Evolutionary conservation across 2,329 filamentous ascomycete species (phyloP).

Genomic region (Microdochium paspali): DNA sequence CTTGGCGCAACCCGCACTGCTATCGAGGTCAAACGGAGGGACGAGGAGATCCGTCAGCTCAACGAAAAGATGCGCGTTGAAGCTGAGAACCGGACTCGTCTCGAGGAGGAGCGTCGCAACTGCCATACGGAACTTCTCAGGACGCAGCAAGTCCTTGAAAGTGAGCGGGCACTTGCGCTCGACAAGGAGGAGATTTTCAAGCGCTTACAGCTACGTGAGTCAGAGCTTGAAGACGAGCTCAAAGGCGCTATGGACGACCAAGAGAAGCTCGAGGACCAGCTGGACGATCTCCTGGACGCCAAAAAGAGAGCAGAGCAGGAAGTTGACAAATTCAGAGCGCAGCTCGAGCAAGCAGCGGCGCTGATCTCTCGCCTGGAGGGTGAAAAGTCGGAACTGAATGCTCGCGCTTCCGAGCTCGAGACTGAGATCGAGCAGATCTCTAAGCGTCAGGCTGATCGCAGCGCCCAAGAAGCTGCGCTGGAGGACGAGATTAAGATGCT

Average conservation of each 20-base stretch:
- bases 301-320: slow-evolving; percentile 86
- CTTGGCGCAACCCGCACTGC: slow-evolving; percentile 86
- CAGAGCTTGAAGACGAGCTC: slow-evolving; percentile 87
- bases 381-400: slow-evolving; percentile 69
- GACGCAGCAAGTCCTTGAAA: slow-evolving; percentile 90
- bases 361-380: slow-evolving; percentile 80
- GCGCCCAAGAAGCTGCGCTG: slow-evolving; percentile 65
- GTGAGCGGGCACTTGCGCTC: slow-evolving; percentile 85
- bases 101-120: slow-evolving; percentile 86
- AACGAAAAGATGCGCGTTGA: slow-evolving; percentile 78
- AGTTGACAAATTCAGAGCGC: slow-evolving; percentile 65
- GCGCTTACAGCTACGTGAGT: slow-evolving; percentile 83
- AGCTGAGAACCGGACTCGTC: slow-evolving; percentile 59
- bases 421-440: slow-evolving; percentile 61
- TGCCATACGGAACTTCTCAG: slow-evolving; percentile 80
- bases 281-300: slow-evolving; percentile 79
- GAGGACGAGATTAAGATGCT: slow-evolving; percentile 84
- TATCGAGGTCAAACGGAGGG: slow-evolving; percentile 86
- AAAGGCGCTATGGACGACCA: slow-evolving; percentile 88
- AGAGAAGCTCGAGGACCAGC: slow-evolving; percentile 84
- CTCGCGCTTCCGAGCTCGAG: slow-evolving; percentile 61
- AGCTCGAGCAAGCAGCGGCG: slow-evolving; percentile 83
- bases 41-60: slow-evolving; percentile 84
- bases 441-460: slow-evolving; percentile 60
- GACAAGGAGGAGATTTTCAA: slow-evolving; percentile 99